These are phyloP conservation scores for Phyllosticta citriasiana DNA, from an alignment of 2,329 filamentous ascomycete genomes.

Conservation along the genomic window DNA sequence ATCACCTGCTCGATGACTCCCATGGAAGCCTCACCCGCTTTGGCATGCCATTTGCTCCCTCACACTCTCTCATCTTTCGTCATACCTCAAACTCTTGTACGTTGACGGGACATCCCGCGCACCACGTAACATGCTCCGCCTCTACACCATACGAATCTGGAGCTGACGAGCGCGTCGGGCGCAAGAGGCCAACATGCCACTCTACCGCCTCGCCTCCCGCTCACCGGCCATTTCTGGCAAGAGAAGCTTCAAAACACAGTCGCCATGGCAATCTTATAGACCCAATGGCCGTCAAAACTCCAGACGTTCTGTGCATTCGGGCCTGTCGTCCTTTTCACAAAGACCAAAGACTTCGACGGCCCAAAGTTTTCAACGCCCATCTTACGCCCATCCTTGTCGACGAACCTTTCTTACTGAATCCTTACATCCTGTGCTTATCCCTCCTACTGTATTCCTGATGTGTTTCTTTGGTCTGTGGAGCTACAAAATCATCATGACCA, in stretches of 20 bases:
- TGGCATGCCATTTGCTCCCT: neutral
- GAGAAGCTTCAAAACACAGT: neutral
- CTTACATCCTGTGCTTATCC: conserved; percentile 44
- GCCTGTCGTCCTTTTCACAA: neutral
- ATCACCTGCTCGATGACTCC: neutral
- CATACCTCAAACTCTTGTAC: neutral
- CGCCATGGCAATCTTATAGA: neutral
- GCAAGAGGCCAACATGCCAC: neutral
- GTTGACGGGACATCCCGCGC: neutral
- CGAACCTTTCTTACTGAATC: conserved; percentile 16
- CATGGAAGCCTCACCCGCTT: neutral
- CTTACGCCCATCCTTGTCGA: neutral
- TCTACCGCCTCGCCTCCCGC: neutral
- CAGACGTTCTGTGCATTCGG: neutral
- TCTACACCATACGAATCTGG: neutral
- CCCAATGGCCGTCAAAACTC: neutral
- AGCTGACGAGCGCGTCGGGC: neutral
- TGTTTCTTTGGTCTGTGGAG: conserved; percentile 55
- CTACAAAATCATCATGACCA: conserved; percentile 60
- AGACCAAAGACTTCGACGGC: neutral
- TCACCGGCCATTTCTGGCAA: neutral
- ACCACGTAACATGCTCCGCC: neutral
- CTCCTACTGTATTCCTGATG: conserved; percentile 56
- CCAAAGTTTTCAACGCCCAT: neutral
- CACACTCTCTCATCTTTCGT: neutral